These are phyloP conservation scores for Coprinopsis strossmayeri DNA, from an alignment of 768 basidiomycete species.

Conservation along the genomic window DNA sequence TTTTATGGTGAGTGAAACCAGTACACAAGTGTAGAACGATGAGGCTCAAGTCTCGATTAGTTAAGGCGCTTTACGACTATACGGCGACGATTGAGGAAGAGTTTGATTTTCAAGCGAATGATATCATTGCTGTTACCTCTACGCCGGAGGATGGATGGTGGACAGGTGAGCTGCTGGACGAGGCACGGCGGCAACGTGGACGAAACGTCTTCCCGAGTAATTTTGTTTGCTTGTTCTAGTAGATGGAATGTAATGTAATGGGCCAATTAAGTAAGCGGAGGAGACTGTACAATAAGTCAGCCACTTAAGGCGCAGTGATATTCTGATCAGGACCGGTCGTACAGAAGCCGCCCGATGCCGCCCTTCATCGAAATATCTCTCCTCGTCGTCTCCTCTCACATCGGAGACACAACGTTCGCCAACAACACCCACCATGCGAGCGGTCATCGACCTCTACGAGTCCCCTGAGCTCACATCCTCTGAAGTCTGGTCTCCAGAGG, in stretches of 20 bases:
- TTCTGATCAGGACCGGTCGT: too few relatives aligned
- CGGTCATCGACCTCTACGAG: constrained; percentile 29
- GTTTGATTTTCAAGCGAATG: constrained; percentile 92
- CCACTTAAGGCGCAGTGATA: too few relatives aligned
- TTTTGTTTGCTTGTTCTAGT: constrained; percentile 73
- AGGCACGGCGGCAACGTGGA: constrained; percentile 61
- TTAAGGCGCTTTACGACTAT: constrained; percentile 89
- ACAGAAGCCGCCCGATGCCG: too few relatives aligned
- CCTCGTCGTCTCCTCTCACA: too few relatives aligned
- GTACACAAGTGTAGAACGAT: constrained; percentile 5
- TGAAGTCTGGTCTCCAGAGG: constrained; percentile 29
- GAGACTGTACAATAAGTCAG: too few relatives aligned
- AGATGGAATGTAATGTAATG: too few relatives aligned
- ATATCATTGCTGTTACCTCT: constrained; percentile 91
- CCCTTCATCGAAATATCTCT: too few relatives aligned
- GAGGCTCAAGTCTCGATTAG: constrained; percentile 31
- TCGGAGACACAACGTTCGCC: too few relatives aligned
- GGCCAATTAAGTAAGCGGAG: too few relatives aligned
- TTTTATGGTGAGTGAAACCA: constrained; percentile 70
- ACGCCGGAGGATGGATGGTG: constrained; percentile 99
- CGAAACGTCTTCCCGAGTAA: constrained; percentile 85
- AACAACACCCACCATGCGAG: constrained; percentile 25
- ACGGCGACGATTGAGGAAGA: constrained; percentile 82
- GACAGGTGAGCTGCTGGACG: constrained; percentile 84
- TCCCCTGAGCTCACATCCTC: constrained; percentile 32